Conservation (phyloP, 495 filamentous ascomycete species). For the Aspergillus campestris region DNA sequence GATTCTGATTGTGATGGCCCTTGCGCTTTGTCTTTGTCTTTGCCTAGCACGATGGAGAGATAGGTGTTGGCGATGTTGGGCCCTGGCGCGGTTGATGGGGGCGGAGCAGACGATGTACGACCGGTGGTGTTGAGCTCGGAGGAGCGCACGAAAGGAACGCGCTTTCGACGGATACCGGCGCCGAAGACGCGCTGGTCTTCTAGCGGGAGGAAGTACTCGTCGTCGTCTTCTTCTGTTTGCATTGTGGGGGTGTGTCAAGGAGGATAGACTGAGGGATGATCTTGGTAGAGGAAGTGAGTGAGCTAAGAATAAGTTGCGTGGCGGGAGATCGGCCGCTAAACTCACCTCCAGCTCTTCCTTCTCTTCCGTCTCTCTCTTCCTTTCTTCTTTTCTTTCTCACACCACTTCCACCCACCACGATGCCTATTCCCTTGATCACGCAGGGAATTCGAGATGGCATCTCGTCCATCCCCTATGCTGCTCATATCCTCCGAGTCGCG, state of each 20-base stretch:
- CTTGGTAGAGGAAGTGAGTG: not conserved
- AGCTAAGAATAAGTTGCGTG: not conserved
- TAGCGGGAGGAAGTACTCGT: conserved; percentile 59
- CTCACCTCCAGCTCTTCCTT: not conserved
- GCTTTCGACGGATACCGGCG: conserved; percentile 65
- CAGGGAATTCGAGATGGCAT: conserved; percentile 56
- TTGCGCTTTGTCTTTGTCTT: conserved; percentile 14
- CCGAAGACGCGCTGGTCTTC: conserved; percentile 72
- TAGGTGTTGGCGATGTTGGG: conserved; percentile 57
- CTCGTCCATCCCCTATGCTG: conserved; percentile 55
- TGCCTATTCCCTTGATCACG: conserved; percentile 73
- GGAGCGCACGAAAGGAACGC: conserved; percentile 74
- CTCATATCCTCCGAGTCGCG: conserved; percentile 48
- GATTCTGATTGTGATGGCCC: conserved; percentile 11
- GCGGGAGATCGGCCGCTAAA: conserved; percentile 18
- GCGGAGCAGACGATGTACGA: conserved; percentile 9
- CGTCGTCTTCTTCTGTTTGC: conserved; percentile 30
- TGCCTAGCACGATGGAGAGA: conserved; percentile 59
- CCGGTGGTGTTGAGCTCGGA: conserved; percentile 41
- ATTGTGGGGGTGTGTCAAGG: not conserved
- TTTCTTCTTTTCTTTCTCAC: not conserved
- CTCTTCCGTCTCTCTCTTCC: conserved; percentile 1
- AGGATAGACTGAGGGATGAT: not conserved
- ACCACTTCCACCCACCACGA: conserved; percentile 23
- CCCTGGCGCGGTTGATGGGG: conserved; percentile 19